Evolutionary conservation across 1,139 yeast species (phyloP).

Genomic region (Wickerhamomyces sp.): DNA sequence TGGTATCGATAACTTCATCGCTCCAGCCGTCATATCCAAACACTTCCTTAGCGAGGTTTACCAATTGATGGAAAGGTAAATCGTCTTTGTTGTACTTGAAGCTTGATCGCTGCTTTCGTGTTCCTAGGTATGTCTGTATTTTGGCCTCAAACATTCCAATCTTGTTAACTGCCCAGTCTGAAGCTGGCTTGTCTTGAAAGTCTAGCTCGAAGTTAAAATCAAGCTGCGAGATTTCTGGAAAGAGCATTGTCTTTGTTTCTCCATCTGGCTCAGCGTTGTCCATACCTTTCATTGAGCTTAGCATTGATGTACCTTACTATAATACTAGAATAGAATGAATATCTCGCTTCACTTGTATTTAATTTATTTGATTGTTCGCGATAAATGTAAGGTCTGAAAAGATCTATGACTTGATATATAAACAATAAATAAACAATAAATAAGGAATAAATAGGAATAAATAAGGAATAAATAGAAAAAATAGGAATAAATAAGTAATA

Average conservation of each 20-base stretch:
- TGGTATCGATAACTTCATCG: constrained; percentile 27
- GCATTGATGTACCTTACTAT: no score
- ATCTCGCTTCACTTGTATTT: no score
- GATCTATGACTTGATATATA: no score
- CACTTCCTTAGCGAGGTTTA: constrained; percentile 35
- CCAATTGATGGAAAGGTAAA: constrained; percentile 16
- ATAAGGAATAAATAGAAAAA: constrained; percentile 2
- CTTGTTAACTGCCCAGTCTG: constrained; percentile 20
- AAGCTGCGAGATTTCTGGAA: constrained; percentile 9
- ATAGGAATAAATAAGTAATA: constrained; percentile 4
- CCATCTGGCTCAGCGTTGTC: no score
- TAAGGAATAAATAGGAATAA: no score
- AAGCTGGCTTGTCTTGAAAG: constrained; percentile 15
- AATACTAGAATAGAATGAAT: no score
- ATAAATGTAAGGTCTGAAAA: no score
- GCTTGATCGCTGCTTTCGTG: constrained; percentile 5
- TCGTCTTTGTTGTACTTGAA: constrained; percentile 7
- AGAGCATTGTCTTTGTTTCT: not conserved
- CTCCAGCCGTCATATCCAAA: constrained; percentile 54
- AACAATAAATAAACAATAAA: no score
- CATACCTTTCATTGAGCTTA: no score
- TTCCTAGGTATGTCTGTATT: constrained; percentile 13
- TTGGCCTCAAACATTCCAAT: constrained; percentile 22
- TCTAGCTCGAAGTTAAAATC: constrained; percentile 12
- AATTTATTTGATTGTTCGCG: no score